Percentiles rank a stretch among this genome's conserved stretches.
Evolutionary conservation across 768 basidiomycete species (phyloP).

Genomic region (Flagelloscypha sp.): DNA sequence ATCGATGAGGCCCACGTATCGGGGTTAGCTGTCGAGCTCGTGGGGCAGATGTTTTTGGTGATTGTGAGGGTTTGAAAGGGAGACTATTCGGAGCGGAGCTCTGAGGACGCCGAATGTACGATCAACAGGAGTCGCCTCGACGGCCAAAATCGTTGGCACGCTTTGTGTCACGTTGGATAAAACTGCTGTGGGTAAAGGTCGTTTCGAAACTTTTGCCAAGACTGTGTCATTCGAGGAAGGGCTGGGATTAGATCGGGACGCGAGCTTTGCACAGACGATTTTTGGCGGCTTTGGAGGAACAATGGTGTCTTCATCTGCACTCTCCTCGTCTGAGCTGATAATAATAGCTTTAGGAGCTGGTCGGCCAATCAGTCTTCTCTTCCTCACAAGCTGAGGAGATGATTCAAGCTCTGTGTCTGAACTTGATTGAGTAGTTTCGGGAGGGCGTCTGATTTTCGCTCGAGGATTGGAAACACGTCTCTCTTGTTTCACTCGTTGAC

Average conservation of each 20-base stretch:
- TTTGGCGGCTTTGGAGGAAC: too few relatives aligned
- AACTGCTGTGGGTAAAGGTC: constrained; percentile 4
- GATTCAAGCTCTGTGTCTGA: constrained; percentile 9
- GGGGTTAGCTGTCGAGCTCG: constrained; percentile 64
- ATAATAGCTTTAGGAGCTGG: constrained; percentile 17
- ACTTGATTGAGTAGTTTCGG: constrained; percentile 2
- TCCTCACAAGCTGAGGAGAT: constrained; percentile 18
- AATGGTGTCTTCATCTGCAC: too few relatives aligned
- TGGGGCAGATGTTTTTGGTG: constrained; percentile 10
- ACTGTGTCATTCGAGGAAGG: not conserved
- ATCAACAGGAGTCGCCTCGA: too few relatives aligned
- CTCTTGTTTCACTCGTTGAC: constrained; percentile 52
- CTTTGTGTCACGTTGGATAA: constrained; percentile 1
- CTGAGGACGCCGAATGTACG: constrained; percentile 3
- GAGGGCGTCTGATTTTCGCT: constrained; percentile 24
- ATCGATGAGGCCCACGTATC: constrained; percentile 36
- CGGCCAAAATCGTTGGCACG: too few relatives aligned
- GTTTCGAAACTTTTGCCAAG: constrained; percentile 1
- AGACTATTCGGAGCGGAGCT: constrained; percentile 15
- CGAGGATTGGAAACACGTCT: constrained; percentile 49
- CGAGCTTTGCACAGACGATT: too few relatives aligned
- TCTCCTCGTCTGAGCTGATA: constrained; percentile 38
- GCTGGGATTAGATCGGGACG: not conserved
- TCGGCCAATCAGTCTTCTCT: constrained; percentile 19
- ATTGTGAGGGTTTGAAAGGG: constrained; percentile 5